Base-by-base conservation (phyloP, 495 filamentous ascomycete genomes). In the Neurospora discreta region DNA sequence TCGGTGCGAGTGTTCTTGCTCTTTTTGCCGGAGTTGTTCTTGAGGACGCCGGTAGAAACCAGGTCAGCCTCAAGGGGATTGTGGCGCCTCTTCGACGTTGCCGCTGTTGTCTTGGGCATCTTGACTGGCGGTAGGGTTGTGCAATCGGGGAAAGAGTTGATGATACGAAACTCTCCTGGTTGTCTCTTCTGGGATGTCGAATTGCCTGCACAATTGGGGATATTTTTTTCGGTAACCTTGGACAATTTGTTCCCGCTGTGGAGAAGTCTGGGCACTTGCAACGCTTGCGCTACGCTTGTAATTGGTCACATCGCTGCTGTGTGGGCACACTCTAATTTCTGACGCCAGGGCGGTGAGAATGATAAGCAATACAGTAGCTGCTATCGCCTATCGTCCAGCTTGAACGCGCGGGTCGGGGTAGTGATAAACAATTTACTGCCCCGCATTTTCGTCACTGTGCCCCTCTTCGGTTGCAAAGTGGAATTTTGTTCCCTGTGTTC, bases 31-130 rank as follows among this genome's bases (percentile, higher is more conserved):
- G 77, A 69, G 73, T 87, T 78, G 80, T 82, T 80, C 82, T 88
- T 79, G 39, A 91, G 78, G 68, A 88, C 85, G n/a, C 88, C 90
- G 13, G 86, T 88, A 26, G 90, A 85, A 69, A 88, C 75, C 58
- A 93, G 85, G 77, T 93, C 91, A 75, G 92, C 88, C 70, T 91
- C 90, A 67, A 94, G 84, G 71, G 90, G 90, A 74, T 91, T 92
- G 79, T 92, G 91, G 68, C 90, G 84, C 46, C 82, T 79, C 68
- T 74, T 71, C 36, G 81, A 75, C n/a, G 77, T 80, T 3, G 82
- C 79, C 5, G 84, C 82, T 3, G 81, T 84, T 38, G 82, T 82
- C 75, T 88, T 88, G 38, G 86, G 86, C 86, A 88, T 88, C 36
- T 72, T 77, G 52, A 36, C 16, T 38, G 60, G 20, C 39, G 33